phyloP scores from a whole-genome alignment of 2,329 filamentous ascomycete species.

The Knufia petricola region DNA sequence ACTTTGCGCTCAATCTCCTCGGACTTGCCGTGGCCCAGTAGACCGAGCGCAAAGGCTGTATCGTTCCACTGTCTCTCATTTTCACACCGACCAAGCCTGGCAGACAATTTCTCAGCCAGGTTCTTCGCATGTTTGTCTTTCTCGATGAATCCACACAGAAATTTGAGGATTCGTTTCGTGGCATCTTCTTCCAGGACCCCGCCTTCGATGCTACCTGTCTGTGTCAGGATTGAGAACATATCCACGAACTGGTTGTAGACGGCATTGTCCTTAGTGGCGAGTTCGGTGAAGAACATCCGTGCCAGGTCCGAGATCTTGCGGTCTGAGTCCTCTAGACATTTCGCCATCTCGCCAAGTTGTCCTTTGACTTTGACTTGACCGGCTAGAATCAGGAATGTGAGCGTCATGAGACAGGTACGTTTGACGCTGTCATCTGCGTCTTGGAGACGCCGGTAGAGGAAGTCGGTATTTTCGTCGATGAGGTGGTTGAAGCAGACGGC shows the following conservation, averaged over 20 bases:
- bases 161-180: slow-evolving; percentile 78
- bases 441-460: slow-evolving; percentile 85
- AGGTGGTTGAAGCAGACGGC: slow-evolving; percentile 99
- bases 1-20: slow-evolving; percentile 38
- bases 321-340: slow-evolving; percentile 94
- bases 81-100: slow-evolving; percentile 73
- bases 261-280: slow-evolving; percentile 96
- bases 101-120: slow-evolving; percentile 82
- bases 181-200: slow-evolving; percentile 59
- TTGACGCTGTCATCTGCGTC: slow-evolving; percentile 85
- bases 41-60: slow-evolving; percentile 79
- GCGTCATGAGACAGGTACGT: slow-evolving; percentile 93
- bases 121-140: slow-evolving; percentile 98
- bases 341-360: slow-evolving; percentile 96
- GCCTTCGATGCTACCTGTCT: slow-evolving; percentile 56
- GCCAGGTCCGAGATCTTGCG: slow-evolving; percentile 87
- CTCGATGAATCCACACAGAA: slow-evolving; percentile 90
- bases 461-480: slow-evolving; percentile 98
- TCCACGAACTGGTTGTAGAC: slow-evolving; percentile 99
- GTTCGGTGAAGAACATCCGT: slow-evolving; percentile 96
- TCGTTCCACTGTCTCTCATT: slow-evolving; percentile 96
- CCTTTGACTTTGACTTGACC: slow-evolving; percentile 99
- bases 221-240: slow-evolving; percentile 89
- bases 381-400: slow-evolving; percentile 93
- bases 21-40: slow-evolving; percentile 56